Conservation (phyloP, 1,139 yeast species). For the Hanseniaspora gamundiae region DNA sequence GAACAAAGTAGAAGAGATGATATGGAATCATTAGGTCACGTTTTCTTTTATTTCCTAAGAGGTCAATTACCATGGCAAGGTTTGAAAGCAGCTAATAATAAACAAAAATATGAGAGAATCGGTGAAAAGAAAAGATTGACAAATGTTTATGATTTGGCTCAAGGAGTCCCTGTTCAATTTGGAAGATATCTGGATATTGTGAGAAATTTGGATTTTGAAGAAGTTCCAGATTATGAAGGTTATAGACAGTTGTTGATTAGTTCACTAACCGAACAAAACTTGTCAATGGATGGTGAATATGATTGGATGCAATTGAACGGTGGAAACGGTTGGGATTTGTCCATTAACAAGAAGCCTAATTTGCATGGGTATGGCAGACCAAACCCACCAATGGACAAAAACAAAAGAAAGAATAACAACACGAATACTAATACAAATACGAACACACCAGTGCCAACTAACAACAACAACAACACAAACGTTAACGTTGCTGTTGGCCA, state of each 20-base stretch:
- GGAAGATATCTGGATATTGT: constrained; percentile 66
- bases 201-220: constrained; percentile 61
- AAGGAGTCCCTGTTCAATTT: constrained; percentile 63
- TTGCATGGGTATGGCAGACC: constrained; percentile 75
- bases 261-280: constrained; percentile 46
- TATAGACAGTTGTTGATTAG: constrained; percentile 53
- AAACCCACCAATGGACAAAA: constrained; percentile 37
- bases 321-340: constrained; percentile 75
- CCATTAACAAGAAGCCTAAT: constrained; percentile 68
- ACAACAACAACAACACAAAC: constrained; percentile 6
- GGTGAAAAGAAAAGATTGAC: constrained; percentile 71
- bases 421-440: background rate
- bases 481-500: constrained; percentile 4
- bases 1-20: constrained; percentile 97
- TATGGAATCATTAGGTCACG: constrained; percentile 90
- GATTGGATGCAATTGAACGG: constrained; percentile 80
- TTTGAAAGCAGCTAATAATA: constrained; percentile 74
- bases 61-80: constrained; percentile 99
- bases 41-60: constrained; percentile 84
- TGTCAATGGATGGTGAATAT: constrained; percentile 51
- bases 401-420: constrained; percentile 23
- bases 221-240: constrained; percentile 66
- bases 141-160: constrained; percentile 52
- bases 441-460: background rate
- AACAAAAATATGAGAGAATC: constrained; percentile 70